phyloP scores from a whole-genome alignment of 2,329 filamentous ascomycete species.

The Diaporthe amygdali region DNA sequence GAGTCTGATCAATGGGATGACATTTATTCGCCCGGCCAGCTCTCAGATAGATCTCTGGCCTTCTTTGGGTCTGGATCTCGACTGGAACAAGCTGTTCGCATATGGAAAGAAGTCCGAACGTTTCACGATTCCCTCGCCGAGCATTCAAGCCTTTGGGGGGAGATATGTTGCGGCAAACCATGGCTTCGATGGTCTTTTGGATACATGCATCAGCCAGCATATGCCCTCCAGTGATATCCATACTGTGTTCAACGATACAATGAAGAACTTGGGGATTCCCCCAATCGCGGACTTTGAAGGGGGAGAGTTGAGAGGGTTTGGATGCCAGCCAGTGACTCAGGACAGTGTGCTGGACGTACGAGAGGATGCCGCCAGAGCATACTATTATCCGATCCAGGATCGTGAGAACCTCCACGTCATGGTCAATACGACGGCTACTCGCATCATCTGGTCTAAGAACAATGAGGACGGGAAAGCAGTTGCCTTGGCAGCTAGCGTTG shows the following conservation, averaged over 20 bases:
- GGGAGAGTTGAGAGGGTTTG: not conserved
- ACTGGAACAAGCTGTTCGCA: not conserved
- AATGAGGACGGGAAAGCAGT: not conserved
- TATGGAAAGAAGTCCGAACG: not conserved
- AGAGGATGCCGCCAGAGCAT: not conserved
- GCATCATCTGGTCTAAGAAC: slow-evolving; percentile 6
- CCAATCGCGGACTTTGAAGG: not conserved
- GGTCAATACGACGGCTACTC: not conserved
- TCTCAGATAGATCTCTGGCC: not conserved
- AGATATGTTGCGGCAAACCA: not conserved
- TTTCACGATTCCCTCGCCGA: not conserved
- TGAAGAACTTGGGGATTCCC: not conserved
- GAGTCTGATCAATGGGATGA: not conserved
- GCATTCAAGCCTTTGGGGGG: not conserved
- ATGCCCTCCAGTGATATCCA: not conserved
- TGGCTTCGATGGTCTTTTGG: not conserved
- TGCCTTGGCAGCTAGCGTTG: not conserved
- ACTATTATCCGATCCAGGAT: not conserved
- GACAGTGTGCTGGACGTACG: not conserved
- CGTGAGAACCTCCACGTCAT: not conserved
- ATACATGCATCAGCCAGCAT: not conserved
- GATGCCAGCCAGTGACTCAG: not conserved
- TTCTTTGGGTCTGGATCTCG: not conserved
- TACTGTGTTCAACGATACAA: not conserved
- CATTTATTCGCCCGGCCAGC: not conserved